phyloP scores from a whole-genome alignment of 2,329 filamentous ascomycete species.

The Leptosphaerulina australis region DNA sequence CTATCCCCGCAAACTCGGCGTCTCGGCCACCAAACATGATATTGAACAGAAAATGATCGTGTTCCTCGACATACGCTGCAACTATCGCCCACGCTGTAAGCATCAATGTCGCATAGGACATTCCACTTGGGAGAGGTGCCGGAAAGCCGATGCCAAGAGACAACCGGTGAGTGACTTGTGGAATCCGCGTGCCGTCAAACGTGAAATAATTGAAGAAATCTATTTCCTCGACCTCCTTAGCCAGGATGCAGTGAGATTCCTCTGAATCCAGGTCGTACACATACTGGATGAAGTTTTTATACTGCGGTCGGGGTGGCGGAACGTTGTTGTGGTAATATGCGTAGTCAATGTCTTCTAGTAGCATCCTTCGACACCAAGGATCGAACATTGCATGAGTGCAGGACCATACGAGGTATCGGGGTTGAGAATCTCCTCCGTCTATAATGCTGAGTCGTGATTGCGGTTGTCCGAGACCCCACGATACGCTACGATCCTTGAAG shows the following conservation, averaged over 20 bases:
- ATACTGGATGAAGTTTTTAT: constrained; percentile 4
- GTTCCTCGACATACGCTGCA: constrained; percentile 2
- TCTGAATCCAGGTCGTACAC: neutral
- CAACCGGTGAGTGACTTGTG: neutral
- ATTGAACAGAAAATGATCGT: constrained; percentile 1
- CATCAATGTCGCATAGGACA: neutral
- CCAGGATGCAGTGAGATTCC: neutral
- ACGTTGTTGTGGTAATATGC: neutral
- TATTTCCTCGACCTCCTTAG: neutral
- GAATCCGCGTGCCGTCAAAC: neutral
- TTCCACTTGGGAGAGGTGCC: neutral
- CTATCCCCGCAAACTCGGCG: constrained; percentile 3
- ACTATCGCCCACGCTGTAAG: neutral
- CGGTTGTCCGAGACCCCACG: constrained; percentile 2
- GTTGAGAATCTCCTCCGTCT: neutral
- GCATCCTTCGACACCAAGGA: constrained; percentile 1
- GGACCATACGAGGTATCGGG: neutral
- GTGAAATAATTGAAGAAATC: neutral
- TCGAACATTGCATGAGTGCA: constrained; percentile 1
- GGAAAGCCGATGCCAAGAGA: neutral
- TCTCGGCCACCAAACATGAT: constrained; percentile 6
- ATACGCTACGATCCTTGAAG: neutral
- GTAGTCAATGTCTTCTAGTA: constrained; percentile 1
- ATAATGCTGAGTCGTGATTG: constrained; percentile 6
- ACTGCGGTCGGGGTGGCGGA: neutral